A percentile compares a stretch with the other conserved stretches of the same genome.
Conservation (phyloP, 495 filamentous ascomycete genomes). For the Aspergillus baeticus region DNA sequence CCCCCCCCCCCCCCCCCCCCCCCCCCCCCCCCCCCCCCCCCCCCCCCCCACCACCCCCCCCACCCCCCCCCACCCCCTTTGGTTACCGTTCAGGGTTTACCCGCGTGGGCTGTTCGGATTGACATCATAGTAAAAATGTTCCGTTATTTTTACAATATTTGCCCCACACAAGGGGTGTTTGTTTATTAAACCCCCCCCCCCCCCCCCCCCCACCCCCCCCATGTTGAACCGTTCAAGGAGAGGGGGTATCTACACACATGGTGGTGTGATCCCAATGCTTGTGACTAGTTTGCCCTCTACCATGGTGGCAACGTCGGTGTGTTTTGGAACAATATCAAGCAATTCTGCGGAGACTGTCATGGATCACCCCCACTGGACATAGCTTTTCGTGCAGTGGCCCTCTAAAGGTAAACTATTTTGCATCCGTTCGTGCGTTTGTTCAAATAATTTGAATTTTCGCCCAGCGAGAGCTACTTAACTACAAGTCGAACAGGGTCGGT, state of each 20-base stretch:
- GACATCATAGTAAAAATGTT: too few species aligned
- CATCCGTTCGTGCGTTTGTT: conserved; percentile 92
- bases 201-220: too few species aligned
- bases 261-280: conserved; percentile 78
- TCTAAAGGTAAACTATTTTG: conserved; percentile 89
- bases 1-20: too few species aligned
- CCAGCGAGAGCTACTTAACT: conserved; percentile 86
- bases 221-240: conserved; percentile 79
- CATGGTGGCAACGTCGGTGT: conserved; percentile 86
- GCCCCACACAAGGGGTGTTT: too few species aligned
- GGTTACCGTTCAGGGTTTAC: too few species aligned
- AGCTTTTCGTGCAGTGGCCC: conserved; percentile 96
- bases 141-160: too few species aligned
- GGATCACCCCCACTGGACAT: conserved; percentile 92
- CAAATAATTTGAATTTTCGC: conserved; percentile 96
- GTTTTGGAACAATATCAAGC: conserved; percentile 96
- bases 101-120: too few species aligned
- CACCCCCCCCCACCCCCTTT: too few species aligned
- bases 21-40: too few species aligned
- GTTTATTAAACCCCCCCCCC: too few species aligned
- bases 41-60: too few species aligned
- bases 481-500: conserved; percentile 89
- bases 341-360: conserved; percentile 84
- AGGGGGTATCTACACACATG: conserved; percentile 95
- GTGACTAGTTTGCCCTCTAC: conserved; percentile 94